Conservation (phyloP, 805 yeast species). For the Yamadazyma phyllophila region DNA sequence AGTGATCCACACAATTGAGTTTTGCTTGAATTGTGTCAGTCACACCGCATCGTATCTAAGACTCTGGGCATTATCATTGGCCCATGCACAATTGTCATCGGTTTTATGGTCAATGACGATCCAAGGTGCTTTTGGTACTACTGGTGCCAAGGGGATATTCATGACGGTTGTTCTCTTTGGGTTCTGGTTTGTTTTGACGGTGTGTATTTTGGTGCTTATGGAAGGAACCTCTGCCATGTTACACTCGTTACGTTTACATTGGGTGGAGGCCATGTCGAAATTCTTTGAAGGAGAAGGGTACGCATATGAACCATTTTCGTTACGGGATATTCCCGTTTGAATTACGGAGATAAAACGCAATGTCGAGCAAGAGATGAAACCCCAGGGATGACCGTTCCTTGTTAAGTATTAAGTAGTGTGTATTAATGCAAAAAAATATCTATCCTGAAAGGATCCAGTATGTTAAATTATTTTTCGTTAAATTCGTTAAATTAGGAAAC, state of each 20-base stretch:
- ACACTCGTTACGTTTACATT: conserved; percentile 71
- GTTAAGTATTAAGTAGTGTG: too few relatives aligned
- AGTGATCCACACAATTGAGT: conserved; percentile 78
- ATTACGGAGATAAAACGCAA: too few relatives aligned
- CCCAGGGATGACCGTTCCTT: too few relatives aligned
- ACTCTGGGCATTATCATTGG: conserved; percentile 76
- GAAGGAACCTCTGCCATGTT: conserved; percentile 86
- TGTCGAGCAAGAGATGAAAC: too few relatives aligned
- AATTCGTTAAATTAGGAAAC: too few relatives aligned
- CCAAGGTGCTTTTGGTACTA: conserved; percentile 55
- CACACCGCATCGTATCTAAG: conserved; percentile 78
- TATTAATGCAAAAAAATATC: too few relatives aligned
- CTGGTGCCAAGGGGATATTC: conserved; percentile 53
- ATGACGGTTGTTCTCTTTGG: conserved; percentile 63
- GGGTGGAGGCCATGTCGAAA: conserved; percentile 83
- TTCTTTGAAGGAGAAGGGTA: conserved; percentile 76
- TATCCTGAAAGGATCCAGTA: too few relatives aligned
- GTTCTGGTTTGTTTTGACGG: conserved; percentile 73
- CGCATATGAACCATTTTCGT: conserved; percentile 62
- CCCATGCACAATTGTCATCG: conserved; percentile 74
- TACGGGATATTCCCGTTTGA: conserved; percentile 20
- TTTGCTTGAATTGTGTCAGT: conserved; percentile 74
- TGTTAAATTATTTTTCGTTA: too few relatives aligned
- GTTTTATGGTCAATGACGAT: conserved; percentile 79
- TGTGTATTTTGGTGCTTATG: conserved; percentile 68